These are phyloP conservation scores for Psilocybe tampanensis DNA, from an alignment of 768 basidiomycete species.

Conservation along the genomic window DNA sequence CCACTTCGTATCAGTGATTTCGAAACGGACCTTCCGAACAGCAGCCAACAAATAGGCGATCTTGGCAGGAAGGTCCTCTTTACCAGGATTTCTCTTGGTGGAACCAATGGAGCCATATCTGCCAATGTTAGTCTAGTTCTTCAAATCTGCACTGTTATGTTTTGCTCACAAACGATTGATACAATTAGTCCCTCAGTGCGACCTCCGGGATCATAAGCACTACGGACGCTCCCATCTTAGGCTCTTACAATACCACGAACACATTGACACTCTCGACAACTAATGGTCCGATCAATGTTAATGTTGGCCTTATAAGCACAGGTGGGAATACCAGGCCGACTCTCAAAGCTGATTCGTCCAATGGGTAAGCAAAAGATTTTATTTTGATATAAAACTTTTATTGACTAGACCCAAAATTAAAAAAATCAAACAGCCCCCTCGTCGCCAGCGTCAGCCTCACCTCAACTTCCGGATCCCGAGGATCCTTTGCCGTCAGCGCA, in stretches of 20 bases:
- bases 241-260: slow-evolving; percentile 41
- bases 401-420: no score
- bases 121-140: slow-evolving; percentile 26
- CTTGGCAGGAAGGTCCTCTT: slow-evolving; percentile 46
- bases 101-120: slow-evolving; percentile 35
- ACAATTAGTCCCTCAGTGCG: slow-evolving; percentile 37
- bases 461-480: neutral
- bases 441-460: neutral
- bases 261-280: slow-evolving; percentile 35
- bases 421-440: neutral
- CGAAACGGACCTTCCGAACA: slow-evolving; percentile 36
- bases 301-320: slow-evolving; percentile 6
- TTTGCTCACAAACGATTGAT: neutral
- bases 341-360: slow-evolving; percentile 1
- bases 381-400: no score
- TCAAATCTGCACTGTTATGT: neutral
- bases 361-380: neutral
- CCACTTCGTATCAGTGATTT: slow-evolving; percentile 2
- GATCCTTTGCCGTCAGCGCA: slow-evolving; percentile 1
- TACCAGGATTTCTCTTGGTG: slow-evolving; percentile 36
- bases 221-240: slow-evolving; percentile 46
- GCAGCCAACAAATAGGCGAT: slow-evolving; percentile 39
- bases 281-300: slow-evolving; percentile 15
- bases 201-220: slow-evolving; percentile 31
- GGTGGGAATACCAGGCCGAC: neutral